Evolutionary conservation across 108 stramenopile genomes (phyloP).

Genomic region (Ochromonas danica): DNA sequence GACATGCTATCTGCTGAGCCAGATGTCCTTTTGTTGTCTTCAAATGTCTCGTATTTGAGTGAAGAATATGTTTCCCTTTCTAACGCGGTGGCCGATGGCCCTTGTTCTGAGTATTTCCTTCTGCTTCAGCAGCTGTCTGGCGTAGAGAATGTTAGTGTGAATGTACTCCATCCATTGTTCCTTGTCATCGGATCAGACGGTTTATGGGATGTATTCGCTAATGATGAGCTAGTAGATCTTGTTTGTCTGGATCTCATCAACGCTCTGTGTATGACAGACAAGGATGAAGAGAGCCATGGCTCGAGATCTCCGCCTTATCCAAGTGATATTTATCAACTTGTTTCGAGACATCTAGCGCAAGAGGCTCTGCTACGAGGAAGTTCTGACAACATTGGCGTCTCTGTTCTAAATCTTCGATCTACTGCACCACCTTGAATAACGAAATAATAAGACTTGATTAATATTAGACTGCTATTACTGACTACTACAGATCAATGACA

Average conservation of each 20-base stretch:
- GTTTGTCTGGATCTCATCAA: constrained; percentile 22
- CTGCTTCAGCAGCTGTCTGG: neutral
- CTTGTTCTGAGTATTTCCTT: neutral
- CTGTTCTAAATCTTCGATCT: constrained; percentile 57
- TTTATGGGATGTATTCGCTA: constrained; percentile 86
- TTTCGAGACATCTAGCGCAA: constrained; percentile 70
- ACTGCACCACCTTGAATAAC: neutral
- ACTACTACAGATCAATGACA: no score
- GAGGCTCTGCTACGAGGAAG: constrained; percentile 86
- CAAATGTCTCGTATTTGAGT: neutral
- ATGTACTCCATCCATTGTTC: constrained; percentile 56
- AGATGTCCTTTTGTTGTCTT: constrained; percentile 62
- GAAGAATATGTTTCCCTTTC: neutral
- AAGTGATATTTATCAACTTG: constrained; percentile 61
- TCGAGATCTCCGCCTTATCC: neutral
- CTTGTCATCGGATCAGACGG: constrained; percentile 87
- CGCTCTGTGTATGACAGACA: neutral
- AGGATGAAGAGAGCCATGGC: neutral
- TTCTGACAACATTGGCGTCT: constrained; percentile 90
- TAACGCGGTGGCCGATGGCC: neutral
- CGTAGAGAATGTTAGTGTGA: neutral
- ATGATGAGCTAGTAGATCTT: constrained; percentile 73
- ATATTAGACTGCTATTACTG: no score
- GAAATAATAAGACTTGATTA: neutral
- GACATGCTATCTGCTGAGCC: constrained; percentile 65